Evolutionary conservation across 176 grass and related monocot genomes (phyloP).

Genomic region (Triticum monococcum): DNA sequence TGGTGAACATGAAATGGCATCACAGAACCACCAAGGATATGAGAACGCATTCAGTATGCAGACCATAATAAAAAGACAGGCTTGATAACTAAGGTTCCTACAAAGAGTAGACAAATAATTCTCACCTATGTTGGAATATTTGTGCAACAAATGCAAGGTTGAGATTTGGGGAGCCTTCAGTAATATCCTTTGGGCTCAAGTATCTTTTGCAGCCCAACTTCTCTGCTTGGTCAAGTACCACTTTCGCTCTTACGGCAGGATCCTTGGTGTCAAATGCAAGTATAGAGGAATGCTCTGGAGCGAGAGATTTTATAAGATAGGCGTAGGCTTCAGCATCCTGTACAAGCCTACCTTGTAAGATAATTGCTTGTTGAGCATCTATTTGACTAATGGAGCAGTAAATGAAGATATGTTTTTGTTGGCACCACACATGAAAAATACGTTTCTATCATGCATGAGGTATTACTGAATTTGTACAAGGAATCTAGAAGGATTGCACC

Average conservation of each 20-base stretch:
- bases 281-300: constrained; percentile 76
- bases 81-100: not conserved
- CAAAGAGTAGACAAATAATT: not conserved
- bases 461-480: not conserved
- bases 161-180: constrained; percentile 93
- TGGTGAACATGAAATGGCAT: not conserved
- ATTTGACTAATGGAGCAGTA: not conserved
- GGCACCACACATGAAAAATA: not conserved
- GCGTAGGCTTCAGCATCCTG: constrained; percentile 97
- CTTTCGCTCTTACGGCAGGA: constrained; percentile 76
- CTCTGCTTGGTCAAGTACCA: constrained; percentile 91
- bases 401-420: not conserved
- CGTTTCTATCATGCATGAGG: not conserved
- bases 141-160: constrained; percentile 99
- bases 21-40: not conserved
- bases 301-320: constrained; percentile 93
- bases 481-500: not conserved
- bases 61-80: not conserved
- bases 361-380: constrained; percentile 1
- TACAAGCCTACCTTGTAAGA: constrained; percentile 28
- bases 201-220: constrained; percentile 96
- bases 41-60: not conserved
- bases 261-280: constrained; percentile 65
- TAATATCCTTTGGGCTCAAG: constrained; percentile 87
- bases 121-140: constrained; percentile 93